Evolutionary conservation across 2,329 filamentous ascomycete genomes (phyloP), one percentile per base, ranked within the genome.

Genomic region (Aspergillus hiratsukae): DNA sequence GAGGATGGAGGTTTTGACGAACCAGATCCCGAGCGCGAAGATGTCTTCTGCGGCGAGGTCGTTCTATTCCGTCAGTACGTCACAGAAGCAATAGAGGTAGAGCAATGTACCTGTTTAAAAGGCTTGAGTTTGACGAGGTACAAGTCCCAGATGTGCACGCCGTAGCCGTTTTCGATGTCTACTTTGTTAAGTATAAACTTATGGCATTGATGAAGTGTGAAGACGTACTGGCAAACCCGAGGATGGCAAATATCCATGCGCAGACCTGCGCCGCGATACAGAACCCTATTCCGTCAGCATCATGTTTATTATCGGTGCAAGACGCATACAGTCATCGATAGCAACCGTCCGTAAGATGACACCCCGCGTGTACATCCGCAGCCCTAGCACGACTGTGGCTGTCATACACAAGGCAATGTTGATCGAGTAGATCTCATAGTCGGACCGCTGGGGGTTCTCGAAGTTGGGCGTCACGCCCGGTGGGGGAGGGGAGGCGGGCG

Each of bases 1-100:
- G 21, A 62, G 55, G 37, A 62, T 62, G 17, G 61, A 57, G 4
- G 58, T 62, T 40, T 62, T 62, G 49, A 62, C 59, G 28, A 63
- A 55, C 58, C 58, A 60, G 48, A 60, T 52, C 3, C 58, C 58
- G 23, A 60, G 53, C 0, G 54, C 58, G 48, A 51, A 62, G 25
- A 60, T 21, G 35, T 55, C 58, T 35, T 60, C 56, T 35, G 51
- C 59, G 7, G 55, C 59, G 8, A 60, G 53, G 21, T 60, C 58
- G 29, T 58, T 52, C 58, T 60, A 29, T 10, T 37, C 2, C 1
- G 28, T 37, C 31, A 3, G 45, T 9, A 14, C n/a, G n/a, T n/a
- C n/a, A n/a, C n/a, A n/a, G n/a, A n/a, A n/a, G n/a, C n/a, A n/a
- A n/a, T n/a, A n/a, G n/a, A n/a, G n/a, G n/a, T n/a, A n/a, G n/a